These are phyloP conservation scores for Candida jianshihensis DNA, from an alignment of 805 yeast species.

Conservation along the genomic window DNA sequence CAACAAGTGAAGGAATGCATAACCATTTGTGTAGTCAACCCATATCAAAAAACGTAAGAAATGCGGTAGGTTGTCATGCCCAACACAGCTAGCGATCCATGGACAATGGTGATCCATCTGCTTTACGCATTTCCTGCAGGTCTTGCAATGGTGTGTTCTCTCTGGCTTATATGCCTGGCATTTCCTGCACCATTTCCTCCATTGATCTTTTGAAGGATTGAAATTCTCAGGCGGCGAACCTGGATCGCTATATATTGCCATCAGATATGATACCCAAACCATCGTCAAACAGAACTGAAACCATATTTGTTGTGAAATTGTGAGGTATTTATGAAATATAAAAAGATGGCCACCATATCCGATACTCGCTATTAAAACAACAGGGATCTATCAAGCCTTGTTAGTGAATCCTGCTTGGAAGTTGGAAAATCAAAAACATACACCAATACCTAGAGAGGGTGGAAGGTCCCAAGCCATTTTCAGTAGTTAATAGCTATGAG, in stretches of 20 bases:
- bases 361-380: conserved; percentile 43
- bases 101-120: conserved; percentile 94
- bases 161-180: conserved; percentile 74
- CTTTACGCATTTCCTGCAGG: conserved; percentile 66
- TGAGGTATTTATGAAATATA: conserved; percentile 40
- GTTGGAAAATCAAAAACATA: conserved; percentile 3
- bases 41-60: conserved; percentile 70
- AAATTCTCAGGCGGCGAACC: conserved; percentile 57
- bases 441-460: conserved; percentile 17
- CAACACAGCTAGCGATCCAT: conserved; percentile 91
- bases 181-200: conserved; percentile 68
- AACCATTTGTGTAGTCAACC: conserved; percentile 48
- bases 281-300: conserved; percentile 42
- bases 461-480: conserved; percentile 5
- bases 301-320: conserved; percentile 32
- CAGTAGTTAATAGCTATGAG: conserved; percentile 41
- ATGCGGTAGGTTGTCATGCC: conserved; percentile 69
- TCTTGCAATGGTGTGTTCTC: conserved; percentile 79
- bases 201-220: conserved; percentile 36
- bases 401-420: neutral
- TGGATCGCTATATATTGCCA: conserved; percentile 63
- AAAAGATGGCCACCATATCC: conserved; percentile 60
- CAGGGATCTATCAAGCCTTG: conserved; percentile 48
- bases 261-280: conserved; percentile 67
- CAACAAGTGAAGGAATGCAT: conserved; percentile 36